phyloP scores from a whole-genome alignment of 768 basidiomycete species.

The Lactarius quietus region DNA sequence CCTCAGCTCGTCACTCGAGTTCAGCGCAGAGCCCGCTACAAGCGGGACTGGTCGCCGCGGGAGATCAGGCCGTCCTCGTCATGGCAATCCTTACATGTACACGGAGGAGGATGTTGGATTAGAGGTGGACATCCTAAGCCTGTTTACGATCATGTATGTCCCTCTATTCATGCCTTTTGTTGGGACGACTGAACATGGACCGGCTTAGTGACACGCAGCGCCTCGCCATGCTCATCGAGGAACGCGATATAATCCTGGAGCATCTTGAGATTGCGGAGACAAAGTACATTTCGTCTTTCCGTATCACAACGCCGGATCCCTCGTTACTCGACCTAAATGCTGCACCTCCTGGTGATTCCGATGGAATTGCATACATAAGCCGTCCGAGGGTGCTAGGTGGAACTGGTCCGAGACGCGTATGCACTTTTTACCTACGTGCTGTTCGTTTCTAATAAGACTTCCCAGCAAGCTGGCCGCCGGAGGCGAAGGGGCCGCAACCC shows the following conservation, averaged over 20 bases:
- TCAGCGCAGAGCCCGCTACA: conserved; percentile 29
- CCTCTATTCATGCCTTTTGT: conserved; percentile 1
- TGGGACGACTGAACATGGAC: conserved; percentile 14
- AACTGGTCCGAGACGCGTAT: conserved; percentile 27
- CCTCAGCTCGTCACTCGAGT: conserved; percentile 55
- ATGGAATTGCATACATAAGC: conserved; percentile 59
- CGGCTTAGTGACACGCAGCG: conserved; percentile 58
- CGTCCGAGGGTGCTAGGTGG: conserved; percentile 54
- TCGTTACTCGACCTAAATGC: conserved; percentile 57
- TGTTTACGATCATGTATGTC: conserved; percentile 72
- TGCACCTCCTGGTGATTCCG: conserved; percentile 32
- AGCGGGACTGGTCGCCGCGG: conserved; percentile 19
- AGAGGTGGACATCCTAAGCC: conserved; percentile 64
- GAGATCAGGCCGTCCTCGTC: neutral
- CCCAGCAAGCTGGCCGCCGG: conserved; percentile 36
- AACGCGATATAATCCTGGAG: conserved; percentile 73
- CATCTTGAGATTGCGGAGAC: conserved; percentile 79
- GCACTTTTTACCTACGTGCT: neutral
- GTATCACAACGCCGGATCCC: conserved; percentile 67
- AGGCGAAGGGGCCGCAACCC: conserved; percentile 53
- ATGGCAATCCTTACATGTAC: conserved; percentile 7
- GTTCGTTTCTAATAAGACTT: conserved; percentile 3
- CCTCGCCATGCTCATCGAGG: conserved; percentile 65
- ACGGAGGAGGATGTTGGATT: conserved; percentile 39
- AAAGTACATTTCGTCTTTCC: conserved; percentile 72